phyloP scores from a whole-genome alignment of 1,139 yeast species.

The Candida buenavistaensis region DNA sequence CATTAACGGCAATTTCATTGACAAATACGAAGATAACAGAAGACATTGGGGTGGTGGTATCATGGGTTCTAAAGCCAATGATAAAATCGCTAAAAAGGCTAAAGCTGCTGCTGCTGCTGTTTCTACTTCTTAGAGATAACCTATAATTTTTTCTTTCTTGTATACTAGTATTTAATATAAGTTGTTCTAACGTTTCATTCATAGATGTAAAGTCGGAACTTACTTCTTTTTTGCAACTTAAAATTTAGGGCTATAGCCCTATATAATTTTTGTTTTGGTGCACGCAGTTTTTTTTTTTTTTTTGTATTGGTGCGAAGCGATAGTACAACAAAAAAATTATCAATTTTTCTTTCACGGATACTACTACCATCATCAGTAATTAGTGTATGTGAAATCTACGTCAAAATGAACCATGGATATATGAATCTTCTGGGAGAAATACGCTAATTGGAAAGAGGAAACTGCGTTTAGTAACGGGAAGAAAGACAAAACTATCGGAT shows the following conservation, averaged over 20 bases:
- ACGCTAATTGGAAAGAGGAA: background rate
- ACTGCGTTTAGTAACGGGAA: too few species aligned
- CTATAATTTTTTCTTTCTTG: background rate
- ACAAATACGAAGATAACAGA: slow-evolving; percentile 92
- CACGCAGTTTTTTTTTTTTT: background rate
- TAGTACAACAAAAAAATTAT: slow-evolving; percentile 2
- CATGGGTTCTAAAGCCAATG: slow-evolving; percentile 91
- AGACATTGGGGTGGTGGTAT: slow-evolving; percentile 99
- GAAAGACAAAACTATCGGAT: background rate
- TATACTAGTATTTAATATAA: slow-evolving; percentile 1
- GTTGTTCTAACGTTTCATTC: background rate
- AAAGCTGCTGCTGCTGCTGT: slow-evolving; percentile 47
- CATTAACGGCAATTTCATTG: slow-evolving; percentile 87
- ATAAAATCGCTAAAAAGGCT: slow-evolving; percentile 54
- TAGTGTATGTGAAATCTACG: slow-evolving; percentile 6
- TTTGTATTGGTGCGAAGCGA: slow-evolving; percentile 2
- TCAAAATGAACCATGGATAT: background rate
- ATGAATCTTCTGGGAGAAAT: background rate
- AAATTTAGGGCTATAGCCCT: slow-evolving; percentile 7
- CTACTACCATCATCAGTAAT: slow-evolving; percentile 5
- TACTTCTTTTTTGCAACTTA: background rate
- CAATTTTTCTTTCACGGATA: background rate
- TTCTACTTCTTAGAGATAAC: slow-evolving; percentile 66
- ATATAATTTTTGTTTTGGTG: background rate
- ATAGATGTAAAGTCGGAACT: background rate